These are phyloP conservation scores for Herpetomonas tarakana DNA, from an alignment of 208 protist species.

Conservation along the genomic window DNA sequence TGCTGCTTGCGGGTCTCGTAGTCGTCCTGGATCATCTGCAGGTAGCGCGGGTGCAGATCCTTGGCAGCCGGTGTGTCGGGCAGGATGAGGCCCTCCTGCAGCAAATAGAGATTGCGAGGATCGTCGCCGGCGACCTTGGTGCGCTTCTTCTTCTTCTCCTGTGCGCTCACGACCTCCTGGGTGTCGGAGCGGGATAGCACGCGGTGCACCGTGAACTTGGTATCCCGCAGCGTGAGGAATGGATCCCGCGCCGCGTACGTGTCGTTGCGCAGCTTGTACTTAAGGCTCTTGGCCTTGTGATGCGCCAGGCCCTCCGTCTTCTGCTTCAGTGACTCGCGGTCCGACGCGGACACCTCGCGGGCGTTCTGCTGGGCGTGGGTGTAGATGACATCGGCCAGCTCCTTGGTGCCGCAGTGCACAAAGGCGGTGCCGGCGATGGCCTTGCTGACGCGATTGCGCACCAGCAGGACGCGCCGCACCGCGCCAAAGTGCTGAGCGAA, in stretches of 20 bases:
- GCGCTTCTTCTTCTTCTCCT: slow-evolving; percentile 88
- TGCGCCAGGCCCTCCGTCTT: slow-evolving; percentile 77
- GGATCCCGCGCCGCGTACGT: slow-evolving; percentile 66
- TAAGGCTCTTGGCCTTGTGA: slow-evolving; percentile 74
- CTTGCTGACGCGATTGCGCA: slow-evolving; percentile 69
- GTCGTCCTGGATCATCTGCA: slow-evolving; percentile 86
- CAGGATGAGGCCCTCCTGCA: slow-evolving; percentile 85
- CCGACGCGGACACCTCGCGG: slow-evolving; percentile 68
- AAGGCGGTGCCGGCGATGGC: slow-evolving; percentile 81
- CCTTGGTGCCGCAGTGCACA: slow-evolving; percentile 73
- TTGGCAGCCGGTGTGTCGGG: slow-evolving; percentile 71
- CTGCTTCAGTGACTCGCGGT: slow-evolving; percentile 58
- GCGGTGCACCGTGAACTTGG: slow-evolving; percentile 78
- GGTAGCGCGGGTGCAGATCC: slow-evolving; percentile 70
- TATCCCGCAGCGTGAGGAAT: slow-evolving; percentile 82
- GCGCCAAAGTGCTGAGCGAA: slow-evolving; percentile 71
- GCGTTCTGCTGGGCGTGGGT: slow-evolving; percentile 84
- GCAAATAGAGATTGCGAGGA: slow-evolving; percentile 83
- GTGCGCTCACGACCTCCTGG: slow-evolving; percentile 64
- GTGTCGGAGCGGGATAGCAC: slow-evolving; percentile 81
- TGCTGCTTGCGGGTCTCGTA: slow-evolving; percentile 82
- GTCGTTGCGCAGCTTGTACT: slow-evolving; percentile 75
- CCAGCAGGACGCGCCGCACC: slow-evolving; percentile 81
- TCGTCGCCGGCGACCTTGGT: slow-evolving; percentile 89
- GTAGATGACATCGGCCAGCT: slow-evolving; percentile 73